Evolutionary conservation across 2,329 filamentous ascomycete species (phyloP).

Genomic region (Aspergillus bombycis): DNA sequence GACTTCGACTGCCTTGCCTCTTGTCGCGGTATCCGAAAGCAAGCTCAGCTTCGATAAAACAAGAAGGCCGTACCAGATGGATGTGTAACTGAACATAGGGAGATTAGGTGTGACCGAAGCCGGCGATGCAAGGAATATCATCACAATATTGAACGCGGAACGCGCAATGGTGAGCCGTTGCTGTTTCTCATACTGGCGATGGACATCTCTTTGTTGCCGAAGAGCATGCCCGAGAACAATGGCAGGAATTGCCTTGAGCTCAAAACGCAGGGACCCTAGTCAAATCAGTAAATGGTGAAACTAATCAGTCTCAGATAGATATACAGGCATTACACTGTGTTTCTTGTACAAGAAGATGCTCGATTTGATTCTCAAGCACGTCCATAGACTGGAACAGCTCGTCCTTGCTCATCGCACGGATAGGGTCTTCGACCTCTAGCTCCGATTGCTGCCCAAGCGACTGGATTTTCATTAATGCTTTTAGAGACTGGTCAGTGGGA

Average conservation of each 20-base stretch:
- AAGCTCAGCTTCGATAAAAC: conserved; percentile 11
- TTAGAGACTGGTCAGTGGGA: conserved; percentile 7
- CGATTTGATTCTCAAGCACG: not conserved
- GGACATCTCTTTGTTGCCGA: not conserved
- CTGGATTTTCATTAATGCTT: conserved; percentile 5
- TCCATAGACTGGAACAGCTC: not conserved
- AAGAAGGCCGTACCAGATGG: conserved; percentile 9
- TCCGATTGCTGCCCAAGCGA: conserved; percentile 8
- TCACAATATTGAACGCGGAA: conserved; percentile 6
- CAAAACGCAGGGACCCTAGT: conserved; percentile 7
- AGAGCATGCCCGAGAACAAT: conserved; percentile 9
- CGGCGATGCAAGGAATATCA: conserved; percentile 3
- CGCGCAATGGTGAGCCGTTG: not conserved
- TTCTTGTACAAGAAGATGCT: not conserved
- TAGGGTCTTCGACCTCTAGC: not conserved
- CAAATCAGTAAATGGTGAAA: not conserved
- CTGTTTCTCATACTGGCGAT: not conserved
- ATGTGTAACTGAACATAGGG: conserved; percentile 3
- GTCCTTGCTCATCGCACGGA: not conserved
- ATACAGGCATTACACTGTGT: conserved; percentile 1
- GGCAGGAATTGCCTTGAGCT: conserved; percentile 3
- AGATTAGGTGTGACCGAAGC: not conserved
- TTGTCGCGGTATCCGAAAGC: not conserved
- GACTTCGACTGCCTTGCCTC: not conserved
- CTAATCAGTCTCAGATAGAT: not conserved